Evolutionary conservation across 345 rosid genomes (phyloP).

Genomic region (Salix brachista): DNA sequence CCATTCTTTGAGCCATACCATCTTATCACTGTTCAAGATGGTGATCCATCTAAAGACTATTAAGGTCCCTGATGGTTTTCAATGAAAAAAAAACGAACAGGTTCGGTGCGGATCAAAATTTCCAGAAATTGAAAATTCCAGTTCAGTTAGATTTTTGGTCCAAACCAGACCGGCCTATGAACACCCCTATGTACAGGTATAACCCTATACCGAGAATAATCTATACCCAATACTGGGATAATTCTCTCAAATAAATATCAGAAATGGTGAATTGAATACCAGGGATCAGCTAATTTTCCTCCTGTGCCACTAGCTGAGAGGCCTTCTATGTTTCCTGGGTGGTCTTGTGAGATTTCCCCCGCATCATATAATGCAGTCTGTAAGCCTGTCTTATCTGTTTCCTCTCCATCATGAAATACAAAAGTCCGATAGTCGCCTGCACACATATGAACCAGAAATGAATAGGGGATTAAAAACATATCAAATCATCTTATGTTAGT

Average conservation of each 20-base stretch:
- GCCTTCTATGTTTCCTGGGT: conserved; percentile 29
- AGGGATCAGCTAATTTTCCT: conserved; percentile 29
- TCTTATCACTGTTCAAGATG: too few species aligned
- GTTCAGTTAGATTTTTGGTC: too few species aligned
- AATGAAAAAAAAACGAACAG: too few species aligned
- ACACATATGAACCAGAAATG: conserved; percentile 11
- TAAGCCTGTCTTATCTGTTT: conserved; percentile 26
- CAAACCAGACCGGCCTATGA: too few species aligned
- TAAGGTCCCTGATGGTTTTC: too few species aligned
- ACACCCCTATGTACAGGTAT: neutral
- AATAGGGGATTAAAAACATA: neutral
- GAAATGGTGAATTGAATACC: conserved; percentile 29
- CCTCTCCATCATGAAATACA: conserved; percentile 63
- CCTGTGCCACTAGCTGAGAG: conserved; percentile 34
- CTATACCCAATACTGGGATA: neutral
- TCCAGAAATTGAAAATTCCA: too few species aligned
- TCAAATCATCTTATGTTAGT: neutral
- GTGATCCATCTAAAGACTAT: too few species aligned
- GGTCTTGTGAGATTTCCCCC: conserved; percentile 34
- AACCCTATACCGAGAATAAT: neutral
- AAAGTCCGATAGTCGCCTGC: conserved; percentile 84
- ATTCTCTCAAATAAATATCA: neutral
- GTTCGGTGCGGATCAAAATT: too few species aligned
- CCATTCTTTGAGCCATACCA: too few species aligned
- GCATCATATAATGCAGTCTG: conserved; percentile 29